These are phyloP conservation scores for Naganishia antarctica DNA, from an alignment of 768 basidiomycete species.

Conservation along the genomic window DNA sequence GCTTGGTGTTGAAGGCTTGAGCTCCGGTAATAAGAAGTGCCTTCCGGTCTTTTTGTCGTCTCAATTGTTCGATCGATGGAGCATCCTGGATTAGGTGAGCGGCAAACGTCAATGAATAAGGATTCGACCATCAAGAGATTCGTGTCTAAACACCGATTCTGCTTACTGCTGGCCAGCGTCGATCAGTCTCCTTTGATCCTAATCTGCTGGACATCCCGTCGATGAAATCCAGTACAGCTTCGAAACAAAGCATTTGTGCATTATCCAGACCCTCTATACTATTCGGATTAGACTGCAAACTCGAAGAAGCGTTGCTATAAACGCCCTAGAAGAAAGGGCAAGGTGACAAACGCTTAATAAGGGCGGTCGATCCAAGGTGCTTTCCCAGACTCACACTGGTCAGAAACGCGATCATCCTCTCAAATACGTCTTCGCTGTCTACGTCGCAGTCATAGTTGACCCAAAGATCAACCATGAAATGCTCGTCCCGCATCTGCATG, in stretches of 20 bases:
- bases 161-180: conserved; percentile 63
- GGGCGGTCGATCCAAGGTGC: conserved; percentile 1
- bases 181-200: conserved; percentile 35
- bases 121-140: no score
- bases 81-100: background rate
- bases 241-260: conserved; percentile 79
- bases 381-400: conserved; percentile 61
- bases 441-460: conserved; percentile 95
- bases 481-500: conserved; percentile 61
- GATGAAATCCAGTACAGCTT: conserved; percentile 77
- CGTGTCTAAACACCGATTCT: no score
- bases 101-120: no score
- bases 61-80: conserved; percentile 56
- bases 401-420: conserved; percentile 73
- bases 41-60: conserved; percentile 73
- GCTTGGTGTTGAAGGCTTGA: conserved; percentile 82
- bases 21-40: conserved; percentile 78
- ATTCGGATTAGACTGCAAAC: conserved; percentile 57
- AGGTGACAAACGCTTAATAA: background rate
- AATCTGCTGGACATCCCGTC: conserved; percentile 73
- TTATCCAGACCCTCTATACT: conserved; percentile 53
- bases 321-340: conserved; percentile 61
- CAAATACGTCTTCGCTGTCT: conserved; percentile 93
- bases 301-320: conserved; percentile 61
- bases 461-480: conserved; percentile 93